Evolutionary conservation across 2,329 filamentous ascomycete species (phyloP), one percentile per base, ranked within the genome.

Genomic region (Pestalotiopsis sp.): DNA sequence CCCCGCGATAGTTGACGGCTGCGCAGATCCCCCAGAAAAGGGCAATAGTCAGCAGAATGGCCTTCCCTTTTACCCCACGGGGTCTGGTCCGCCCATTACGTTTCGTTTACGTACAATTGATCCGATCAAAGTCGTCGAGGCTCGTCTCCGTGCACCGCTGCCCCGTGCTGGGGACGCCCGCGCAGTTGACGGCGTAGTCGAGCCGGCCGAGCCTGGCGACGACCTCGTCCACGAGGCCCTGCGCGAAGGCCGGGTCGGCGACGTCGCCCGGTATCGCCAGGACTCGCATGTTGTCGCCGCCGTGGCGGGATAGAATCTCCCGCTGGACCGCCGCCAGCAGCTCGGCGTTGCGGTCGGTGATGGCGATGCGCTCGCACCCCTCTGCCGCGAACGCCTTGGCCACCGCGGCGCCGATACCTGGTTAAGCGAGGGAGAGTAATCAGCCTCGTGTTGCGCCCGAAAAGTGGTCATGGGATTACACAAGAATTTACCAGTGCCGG

Each of bases 151-250:
- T 72, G 1, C 83, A 83, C n/a, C 81, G 78, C 52, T 80, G 78
- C 7, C 79, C 75, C 4, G 78, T 75, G 7, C 84, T 83, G 3
- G 86, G 73, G 3, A 89, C 80, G 0, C 87, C 87, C 0, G 87
- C 87, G 66, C 86, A 88, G 68, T 86, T 86, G 4, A 89, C 84
- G 0, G 83, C 83, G 73, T 89, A 89, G 72, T 90, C 87, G 4
- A 90, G 74, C 9, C 87, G 82, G 0, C 76, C 75, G 68, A 87
- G 86, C 1, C 68, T 71, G 0, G 71, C 70, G 4, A 75, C 74
- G 0, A 79, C 74, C 1, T 79, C 76, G 49, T 71, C 74, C 25
- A 77, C 76, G 20, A 86, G 80, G 0, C 73, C 73, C 2, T 80
- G 75, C 40, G 83, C 80, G 69, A 85, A 87, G 0, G 65, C 65